Evolutionary conservation across 192 early-diverging fungal genomes (phyloP).

Genomic region (Coemansia sp.): DNA sequence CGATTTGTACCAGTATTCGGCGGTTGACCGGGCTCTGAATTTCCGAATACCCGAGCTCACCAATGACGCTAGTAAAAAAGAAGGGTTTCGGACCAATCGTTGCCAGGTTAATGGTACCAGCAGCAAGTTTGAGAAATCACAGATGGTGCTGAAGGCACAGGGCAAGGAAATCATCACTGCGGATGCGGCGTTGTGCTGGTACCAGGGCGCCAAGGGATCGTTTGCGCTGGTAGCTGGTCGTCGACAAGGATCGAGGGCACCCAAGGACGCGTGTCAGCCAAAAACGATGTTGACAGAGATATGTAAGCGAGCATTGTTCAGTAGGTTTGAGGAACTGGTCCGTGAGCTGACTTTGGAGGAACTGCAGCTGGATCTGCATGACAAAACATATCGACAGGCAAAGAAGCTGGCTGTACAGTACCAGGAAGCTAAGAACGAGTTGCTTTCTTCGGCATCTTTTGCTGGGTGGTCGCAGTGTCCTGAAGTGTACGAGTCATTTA

Average conservation of each 20-base stretch:
- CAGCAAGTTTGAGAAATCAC: constrained; percentile 34
- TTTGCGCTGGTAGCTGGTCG: constrained; percentile 57
- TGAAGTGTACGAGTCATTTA: constrained; percentile 22
- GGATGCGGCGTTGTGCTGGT: constrained; percentile 49
- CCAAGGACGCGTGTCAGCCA: constrained; percentile 23
- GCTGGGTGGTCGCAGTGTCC: constrained; percentile 35
- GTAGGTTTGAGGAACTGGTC: not conserved
- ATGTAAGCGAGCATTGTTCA: constrained; percentile 40
- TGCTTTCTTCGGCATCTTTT: constrained; percentile 22
- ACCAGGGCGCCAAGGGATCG: constrained; percentile 19
- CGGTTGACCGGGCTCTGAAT: constrained; percentile 68
- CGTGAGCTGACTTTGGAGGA: too few relatives aligned
- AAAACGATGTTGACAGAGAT: constrained; percentile 28
- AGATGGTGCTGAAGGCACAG: constrained; percentile 7
- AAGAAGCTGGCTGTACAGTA: constrained; percentile 32
- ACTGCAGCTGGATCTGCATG: not conserved
- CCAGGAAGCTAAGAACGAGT: constrained; percentile 18
- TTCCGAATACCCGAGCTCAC: constrained; percentile 27
- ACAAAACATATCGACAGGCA: constrained; percentile 23
- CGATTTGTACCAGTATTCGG: constrained; percentile 64
- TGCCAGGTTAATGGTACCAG: constrained; percentile 18
- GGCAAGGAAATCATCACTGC: constrained; percentile 24
- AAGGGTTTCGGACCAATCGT: constrained; percentile 14
- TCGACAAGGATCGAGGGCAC: constrained; percentile 53
- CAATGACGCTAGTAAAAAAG: constrained; percentile 15